phyloP scores from a whole-genome alignment of 192 early-diverging fungal genomes.

The Linnemannia elongata region DNA sequence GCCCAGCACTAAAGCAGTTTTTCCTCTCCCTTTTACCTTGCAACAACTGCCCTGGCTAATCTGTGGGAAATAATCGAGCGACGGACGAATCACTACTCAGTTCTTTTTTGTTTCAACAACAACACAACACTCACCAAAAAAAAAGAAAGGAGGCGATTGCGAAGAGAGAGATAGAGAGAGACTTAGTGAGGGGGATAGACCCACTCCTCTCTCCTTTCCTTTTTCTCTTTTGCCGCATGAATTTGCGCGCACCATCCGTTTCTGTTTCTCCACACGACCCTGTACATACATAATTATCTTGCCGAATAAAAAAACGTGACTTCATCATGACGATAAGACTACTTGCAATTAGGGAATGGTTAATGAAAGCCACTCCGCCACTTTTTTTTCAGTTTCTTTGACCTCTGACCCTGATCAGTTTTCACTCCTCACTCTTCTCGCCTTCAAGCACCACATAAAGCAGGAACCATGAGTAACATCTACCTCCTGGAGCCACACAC shows the following conservation, averaged over 20 bases:
- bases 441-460: background rate
- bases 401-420: background rate
- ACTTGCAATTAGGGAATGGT: background rate
- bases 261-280: background rate
- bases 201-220: background rate
- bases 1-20: slow-evolving; percentile 22
- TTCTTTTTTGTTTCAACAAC: background rate
- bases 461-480: slow-evolving; percentile 63
- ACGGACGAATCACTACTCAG: background rate
- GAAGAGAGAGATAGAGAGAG: too few species aligned
- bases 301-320: background rate
- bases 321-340: background rate
- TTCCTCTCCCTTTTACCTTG: background rate
- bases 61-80: background rate
- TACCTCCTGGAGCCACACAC: slow-evolving; percentile 69
- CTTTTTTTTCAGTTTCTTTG: background rate
- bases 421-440: background rate
- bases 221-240: background rate
- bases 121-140: background rate
- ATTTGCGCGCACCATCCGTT: background rate
- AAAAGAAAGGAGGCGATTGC: slow-evolving; percentile 6
- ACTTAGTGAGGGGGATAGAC: background rate
- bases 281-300: background rate
- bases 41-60: background rate
- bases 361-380: background rate